Conservation (phyloP, 2,329 filamentous ascomycete genomes). For the Graphilbum fragrans region DNA sequence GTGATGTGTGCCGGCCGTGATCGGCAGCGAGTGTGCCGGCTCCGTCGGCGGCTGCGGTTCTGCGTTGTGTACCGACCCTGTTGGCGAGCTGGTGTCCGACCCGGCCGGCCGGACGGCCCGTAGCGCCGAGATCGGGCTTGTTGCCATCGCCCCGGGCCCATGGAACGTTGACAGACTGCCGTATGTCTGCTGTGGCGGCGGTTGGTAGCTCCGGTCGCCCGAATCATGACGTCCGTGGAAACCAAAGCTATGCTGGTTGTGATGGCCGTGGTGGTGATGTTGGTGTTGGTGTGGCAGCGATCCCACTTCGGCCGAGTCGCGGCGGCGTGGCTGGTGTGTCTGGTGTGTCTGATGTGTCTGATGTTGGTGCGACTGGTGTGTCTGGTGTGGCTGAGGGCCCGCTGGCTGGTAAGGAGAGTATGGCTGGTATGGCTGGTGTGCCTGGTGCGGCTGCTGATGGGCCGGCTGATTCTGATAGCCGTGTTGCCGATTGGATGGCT, state of each 20-base stretch:
- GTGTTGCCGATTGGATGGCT: too few relatives aligned
- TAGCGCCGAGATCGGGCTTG: constrained; percentile 77
- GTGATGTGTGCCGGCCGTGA: constrained; percentile 17
- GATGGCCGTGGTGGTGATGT: not conserved
- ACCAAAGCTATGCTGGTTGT: too few relatives aligned
- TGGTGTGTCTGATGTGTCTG: not conserved
- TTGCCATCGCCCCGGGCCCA: constrained; percentile 62
- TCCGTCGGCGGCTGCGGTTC: constrained; percentile 20
- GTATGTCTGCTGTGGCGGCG: constrained; percentile 53
- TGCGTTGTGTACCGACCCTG: constrained; percentile 31
- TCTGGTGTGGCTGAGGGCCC: constrained; percentile 6
- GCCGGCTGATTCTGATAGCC: not conserved
- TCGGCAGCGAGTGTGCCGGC: constrained; percentile 41
- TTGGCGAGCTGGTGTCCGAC: constrained; percentile 50
- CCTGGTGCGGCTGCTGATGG: constrained; percentile 6
- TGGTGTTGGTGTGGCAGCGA: not conserved
- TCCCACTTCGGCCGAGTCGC: not conserved
- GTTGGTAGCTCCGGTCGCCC: constrained; percentile 31
- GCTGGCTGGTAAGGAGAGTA: not conserved
- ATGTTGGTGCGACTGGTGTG: not conserved
- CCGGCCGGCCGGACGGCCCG: constrained; percentile 52
- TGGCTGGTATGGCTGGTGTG: too few relatives aligned
- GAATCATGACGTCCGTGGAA: too few relatives aligned
- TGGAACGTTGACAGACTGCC: constrained; percentile 86
- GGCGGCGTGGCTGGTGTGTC: constrained; percentile 5